Percentiles rank a stretch among this genome's conserved stretches.
phyloP scores from a whole-genome alignment of 345 rosid species.

The Bruguiera sexangula region DNA sequence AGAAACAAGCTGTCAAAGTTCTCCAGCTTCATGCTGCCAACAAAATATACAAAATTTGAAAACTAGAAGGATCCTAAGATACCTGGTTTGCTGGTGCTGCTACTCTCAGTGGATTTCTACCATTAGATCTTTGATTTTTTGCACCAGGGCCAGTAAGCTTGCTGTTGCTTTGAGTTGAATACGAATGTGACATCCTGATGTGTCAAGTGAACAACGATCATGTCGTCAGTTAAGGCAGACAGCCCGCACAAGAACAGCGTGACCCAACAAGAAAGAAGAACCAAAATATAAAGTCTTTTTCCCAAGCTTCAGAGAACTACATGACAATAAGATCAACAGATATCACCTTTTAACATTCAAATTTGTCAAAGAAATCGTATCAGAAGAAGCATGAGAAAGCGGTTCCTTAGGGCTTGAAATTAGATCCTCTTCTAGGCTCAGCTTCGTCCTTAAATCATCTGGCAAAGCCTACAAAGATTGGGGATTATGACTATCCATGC shows the following conservation, averaged over 20 bases:
- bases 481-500: conserved; percentile 18
- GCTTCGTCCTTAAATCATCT: conserved; percentile 75
- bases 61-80: not conserved
- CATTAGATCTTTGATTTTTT: conserved; percentile 44
- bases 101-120: conserved; percentile 43
- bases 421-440: conserved; percentile 80
- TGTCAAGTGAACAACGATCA: conserved; percentile 19
- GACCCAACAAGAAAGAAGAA: not conserved
- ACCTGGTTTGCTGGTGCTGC: conserved; percentile 56
- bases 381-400: conserved; percentile 64
- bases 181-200: conserved; percentile 90
- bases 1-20: not conserved
- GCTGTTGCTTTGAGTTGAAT: conserved; percentile 74
- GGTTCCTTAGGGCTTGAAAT: conserved; percentile 84
- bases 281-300: not conserved
- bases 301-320: not conserved
- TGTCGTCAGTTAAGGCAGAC: conserved; percentile 10
- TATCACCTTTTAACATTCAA: conserved; percentile 65
- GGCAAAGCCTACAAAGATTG: conserved; percentile 59
- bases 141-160: conserved; percentile 41
- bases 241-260: not conserved
- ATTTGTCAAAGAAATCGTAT: conserved; percentile 64
- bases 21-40: conserved; percentile 4
- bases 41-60: conserved; percentile 7
- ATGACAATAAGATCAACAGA: conserved; percentile 1